Base-by-base conservation (phyloP, 1,284 basidiomycete genomes). In the Fereydounia khargensis region DNA sequence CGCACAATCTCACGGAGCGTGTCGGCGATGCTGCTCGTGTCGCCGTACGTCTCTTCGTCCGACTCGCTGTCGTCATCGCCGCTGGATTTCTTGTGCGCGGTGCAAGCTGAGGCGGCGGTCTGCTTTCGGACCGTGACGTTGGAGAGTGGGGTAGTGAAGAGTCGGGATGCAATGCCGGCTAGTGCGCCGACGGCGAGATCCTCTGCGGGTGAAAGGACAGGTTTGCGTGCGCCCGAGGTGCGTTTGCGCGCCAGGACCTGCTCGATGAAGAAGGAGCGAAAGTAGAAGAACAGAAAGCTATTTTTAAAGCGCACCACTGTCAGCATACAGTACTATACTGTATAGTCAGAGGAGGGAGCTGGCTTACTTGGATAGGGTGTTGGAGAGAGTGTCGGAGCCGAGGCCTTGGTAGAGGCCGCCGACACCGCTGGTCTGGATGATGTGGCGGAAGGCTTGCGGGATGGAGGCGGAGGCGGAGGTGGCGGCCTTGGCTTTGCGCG, bases 41-140 rank as follows among this genome's bases (percentile, higher is more conserved):
- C 59, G 5, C 65, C 60, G 21, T 69, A 67, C n/a, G 69, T 74
- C 3, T 50, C 56, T 24, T 76, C 73, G 16, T 73, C 69, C 4
- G 73, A 60, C 28, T 68, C 60, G 39, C 46, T 51, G 24, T 66
- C 65, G 3, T 36, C 35, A 19, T 11, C 13, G 6, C 7, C 16
- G 31, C 8, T 46, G 1, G 18, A 22, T 42, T 56, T 61, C 17
- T 56, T 42, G 30, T 54, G 49, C 2, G 65, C 53, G 1, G 45
- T 65, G n/a, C n/a, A n/a, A n/a, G n/a, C n/a, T n/a, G n/a, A n/a
- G 28, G 64, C 47, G 6, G 48, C 42, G 6, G 79, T 75, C 62
- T 80, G 79, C 49, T 78, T 76, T 10, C 79, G 52, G 1, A 80
- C 78, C 7, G 77, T 78, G 19, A 80, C 77, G 40, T 79, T 79